Base-by-base conservation (phyloP, 306 rosid genomes). In the Trichosanthes truncata region DNA sequence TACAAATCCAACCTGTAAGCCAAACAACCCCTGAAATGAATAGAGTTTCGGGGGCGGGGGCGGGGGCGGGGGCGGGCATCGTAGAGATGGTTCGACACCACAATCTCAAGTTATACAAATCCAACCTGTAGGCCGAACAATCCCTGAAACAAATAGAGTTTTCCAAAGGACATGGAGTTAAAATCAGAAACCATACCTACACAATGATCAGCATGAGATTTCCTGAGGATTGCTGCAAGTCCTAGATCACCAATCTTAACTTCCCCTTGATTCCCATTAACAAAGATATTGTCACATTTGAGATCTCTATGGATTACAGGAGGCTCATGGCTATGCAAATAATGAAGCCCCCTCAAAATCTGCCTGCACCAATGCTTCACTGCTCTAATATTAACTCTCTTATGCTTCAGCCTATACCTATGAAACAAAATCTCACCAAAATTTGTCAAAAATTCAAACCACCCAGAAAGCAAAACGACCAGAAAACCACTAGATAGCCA, bases 171-270 rank as follows among this genome's bases (percentile, higher is more conserved):
- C 13, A 63, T 14, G 17, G 52, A 46, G 9, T 18, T 41, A 38
- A 17, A 17, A 31, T 74, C 11, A 52, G 46, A 12, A 18, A 61
- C 67, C 87, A 74, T 89, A 94, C 98, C 98, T 61, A 94, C 98
- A 83, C 98, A 94, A 82, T 87, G 93, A 84, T 90, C 97, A 76
- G 96, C 97, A 63, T 91, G 97, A 3, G 98, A 94, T 85, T 94
- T 94, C 65, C 92, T 83, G 6, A 92, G 93, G 80, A 92, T 84
- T n/a, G 98, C 96, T 5, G 98, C 98, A n/a, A 94, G 85, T 77
- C 98, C 98, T 77, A 94, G 98, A 86, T 92, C 98, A 46, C 98
- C 98, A 76, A 94, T 94, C 89, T 94, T 94, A 67, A 94, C 98
- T 83, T 94, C 97, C 78, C 98, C 98, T 86, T 91, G 97, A 82